phyloP scores from a whole-genome alignment of 495 filamentous ascomycete genomes.

The Baudoinia panamericana region DNA sequence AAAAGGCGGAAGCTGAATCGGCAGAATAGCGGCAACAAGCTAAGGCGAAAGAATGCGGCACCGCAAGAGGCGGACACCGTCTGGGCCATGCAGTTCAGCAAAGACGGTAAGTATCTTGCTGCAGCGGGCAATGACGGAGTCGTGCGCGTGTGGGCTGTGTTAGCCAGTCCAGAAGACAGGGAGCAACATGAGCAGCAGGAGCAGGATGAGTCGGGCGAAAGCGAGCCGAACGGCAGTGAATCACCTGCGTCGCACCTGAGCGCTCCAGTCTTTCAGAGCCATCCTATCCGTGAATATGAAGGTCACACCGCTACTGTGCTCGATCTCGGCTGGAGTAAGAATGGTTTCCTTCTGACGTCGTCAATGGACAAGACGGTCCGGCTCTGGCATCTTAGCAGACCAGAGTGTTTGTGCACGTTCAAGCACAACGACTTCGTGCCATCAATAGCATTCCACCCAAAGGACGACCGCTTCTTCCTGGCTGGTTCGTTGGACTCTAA shows the following conservation, averaged over 20 bases:
- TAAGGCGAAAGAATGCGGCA: constrained; percentile 13
- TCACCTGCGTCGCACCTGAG: constrained; percentile 42
- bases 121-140: constrained; percentile 77
- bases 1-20: constrained; percentile 4
- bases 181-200: constrained; percentile 57
- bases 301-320: constrained; percentile 81
- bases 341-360: constrained; percentile 91
- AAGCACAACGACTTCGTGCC: constrained; percentile 96
- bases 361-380: constrained; percentile 98
- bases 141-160: constrained; percentile 81
- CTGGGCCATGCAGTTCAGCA: constrained; percentile 88
- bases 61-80: constrained; percentile 42
- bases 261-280: constrained; percentile 79
- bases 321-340: constrained; percentile 97
- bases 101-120: constrained; percentile 82
- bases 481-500: constrained; percentile 90
- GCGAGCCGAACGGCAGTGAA: constrained; percentile 35
- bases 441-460: constrained; percentile 85
- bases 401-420: constrained; percentile 87
- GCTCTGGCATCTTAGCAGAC: constrained; percentile 78
- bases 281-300: constrained; percentile 63
- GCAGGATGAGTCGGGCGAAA: constrained; percentile 2
- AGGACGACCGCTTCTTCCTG: constrained; percentile 91
- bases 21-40: constrained; percentile 19
- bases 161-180: constrained; percentile 70